phyloP scores from a whole-genome alignment of 179 eudicot species.

The Spinacia oleracea region DNA sequence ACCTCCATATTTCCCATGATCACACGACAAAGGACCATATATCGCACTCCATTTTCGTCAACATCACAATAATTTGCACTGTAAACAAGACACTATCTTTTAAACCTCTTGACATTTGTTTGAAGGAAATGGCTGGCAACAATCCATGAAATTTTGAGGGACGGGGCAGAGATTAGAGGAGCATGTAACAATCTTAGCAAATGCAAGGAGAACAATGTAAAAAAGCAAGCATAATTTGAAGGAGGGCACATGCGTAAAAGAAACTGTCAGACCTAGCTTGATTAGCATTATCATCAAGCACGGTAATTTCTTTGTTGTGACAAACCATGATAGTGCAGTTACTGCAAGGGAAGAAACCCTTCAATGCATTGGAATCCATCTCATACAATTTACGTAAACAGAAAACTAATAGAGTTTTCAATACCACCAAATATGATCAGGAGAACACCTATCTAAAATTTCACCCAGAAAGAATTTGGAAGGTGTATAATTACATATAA shows the following conservation, averaged over 20 bases:
- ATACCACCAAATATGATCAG: no score
- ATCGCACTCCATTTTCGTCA: constrained; percentile 90
- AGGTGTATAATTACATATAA: no score
- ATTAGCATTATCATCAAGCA: neutral
- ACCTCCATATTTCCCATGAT: constrained; percentile 94
- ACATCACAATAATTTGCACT: constrained; percentile 78
- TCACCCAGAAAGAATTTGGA: no score
- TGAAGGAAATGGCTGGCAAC: constrained; percentile 12
- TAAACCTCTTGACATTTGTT: constrained; percentile 17
- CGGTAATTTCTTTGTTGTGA: neutral
- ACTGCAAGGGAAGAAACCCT: neutral
- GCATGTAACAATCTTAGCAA: neutral
- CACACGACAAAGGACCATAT: constrained; percentile 87
- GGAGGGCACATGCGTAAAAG: neutral
- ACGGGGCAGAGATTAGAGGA: constrained; percentile 5
- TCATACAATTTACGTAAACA: neutral
- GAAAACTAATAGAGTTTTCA: neutral
- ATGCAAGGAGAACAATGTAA: neutral
- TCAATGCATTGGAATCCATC: neutral
- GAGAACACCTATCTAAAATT: no score
- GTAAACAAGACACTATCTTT: constrained; percentile 35
- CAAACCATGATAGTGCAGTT: neutral
- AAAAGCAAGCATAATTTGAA: neutral
- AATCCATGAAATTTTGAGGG: constrained; percentile 10
- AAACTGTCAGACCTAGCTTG: neutral